A percentile compares a stretch with the other conserved stretches of the same genome.
phyloP scores from a whole-genome alignment of 345 rosid species.

The Toxicodendron radicans region DNA sequence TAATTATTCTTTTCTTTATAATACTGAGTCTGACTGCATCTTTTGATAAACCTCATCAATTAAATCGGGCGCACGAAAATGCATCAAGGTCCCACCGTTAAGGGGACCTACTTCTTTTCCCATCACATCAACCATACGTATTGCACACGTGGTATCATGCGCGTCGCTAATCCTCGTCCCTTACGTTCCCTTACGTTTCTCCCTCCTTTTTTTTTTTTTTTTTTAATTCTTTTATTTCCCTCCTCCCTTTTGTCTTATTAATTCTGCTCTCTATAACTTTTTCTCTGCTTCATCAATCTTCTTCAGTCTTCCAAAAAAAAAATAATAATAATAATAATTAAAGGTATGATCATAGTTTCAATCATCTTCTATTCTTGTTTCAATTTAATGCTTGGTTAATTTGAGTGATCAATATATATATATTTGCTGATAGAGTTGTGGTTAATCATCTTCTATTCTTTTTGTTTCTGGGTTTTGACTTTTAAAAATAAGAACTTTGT shows the following conservation, averaged over 20 bases:
- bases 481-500: not conserved
- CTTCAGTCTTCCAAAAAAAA: not conserved
- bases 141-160: constrained; percentile 45
- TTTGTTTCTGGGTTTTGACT: not conserved
- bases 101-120: constrained; percentile 22
- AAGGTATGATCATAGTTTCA: constrained; percentile 27
- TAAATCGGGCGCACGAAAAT: not conserved
- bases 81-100: constrained; percentile 5
- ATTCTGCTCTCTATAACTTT: not conserved
- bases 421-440: not conserved
- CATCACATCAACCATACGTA: constrained; percentile 2
- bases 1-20: not conserved
- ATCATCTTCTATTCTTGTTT: not conserved
- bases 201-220: not conserved
- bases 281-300: not conserved
- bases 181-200: constrained; percentile 56
- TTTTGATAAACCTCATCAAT: not conserved
- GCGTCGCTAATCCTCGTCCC: constrained; percentile 28
- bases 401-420: not conserved
- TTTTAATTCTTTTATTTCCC: not conserved
- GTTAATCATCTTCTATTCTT: no score
- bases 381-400: not conserved
- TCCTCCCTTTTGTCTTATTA: not conserved
- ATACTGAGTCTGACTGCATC: not conserved
- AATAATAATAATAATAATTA: no score